These are phyloP conservation scores for Jaapia argillacea DNA, from an alignment of 768 basidiomycete species.

Conservation along the genomic window DNA sequence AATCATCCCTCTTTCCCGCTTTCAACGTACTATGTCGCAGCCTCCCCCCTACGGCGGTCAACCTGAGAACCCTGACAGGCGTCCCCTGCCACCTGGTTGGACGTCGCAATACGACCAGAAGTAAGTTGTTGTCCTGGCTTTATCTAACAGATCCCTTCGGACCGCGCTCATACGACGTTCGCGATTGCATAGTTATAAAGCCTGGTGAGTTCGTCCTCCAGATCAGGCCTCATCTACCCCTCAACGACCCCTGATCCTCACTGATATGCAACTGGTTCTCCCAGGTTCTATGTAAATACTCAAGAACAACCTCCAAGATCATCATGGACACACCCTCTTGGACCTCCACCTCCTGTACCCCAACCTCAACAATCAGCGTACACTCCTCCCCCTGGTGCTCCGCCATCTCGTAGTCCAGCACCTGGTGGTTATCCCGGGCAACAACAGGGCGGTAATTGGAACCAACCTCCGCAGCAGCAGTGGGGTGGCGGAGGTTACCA, in stretches of 20 bases:
- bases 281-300: conserved; percentile 76
- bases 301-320: conserved; percentile 48
- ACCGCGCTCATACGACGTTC: conserved; percentile 6
- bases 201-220: too few relatives aligned
- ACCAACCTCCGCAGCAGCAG: conserved; percentile 16
- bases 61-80: conserved; percentile 40
- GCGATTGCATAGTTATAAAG: conserved; percentile 39
- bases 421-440: conserved; percentile 7
- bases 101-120: conserved; percentile 54
- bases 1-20: conserved; percentile 3
- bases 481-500: conserved; percentile 11
- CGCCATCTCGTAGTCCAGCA: conserved; percentile 14
- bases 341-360: conserved; percentile 30
- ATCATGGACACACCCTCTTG: conserved; percentile 65
- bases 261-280: too few relatives aligned
- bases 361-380: conserved; percentile 22
- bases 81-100: conserved; percentile 62
- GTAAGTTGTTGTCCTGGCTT: conserved; percentile 41
- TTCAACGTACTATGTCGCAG: conserved; percentile 27
- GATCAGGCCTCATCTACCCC: too few relatives aligned
- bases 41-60: conserved; percentile 27
- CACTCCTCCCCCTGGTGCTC: conserved; percentile 30
- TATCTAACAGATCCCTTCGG: conserved; percentile 13
- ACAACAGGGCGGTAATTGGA: conserved; percentile 14
- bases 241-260: too few relatives aligned